Base-by-base conservation (phyloP, 108 stramenopile species). In the Epithemia pelagica region DNA sequence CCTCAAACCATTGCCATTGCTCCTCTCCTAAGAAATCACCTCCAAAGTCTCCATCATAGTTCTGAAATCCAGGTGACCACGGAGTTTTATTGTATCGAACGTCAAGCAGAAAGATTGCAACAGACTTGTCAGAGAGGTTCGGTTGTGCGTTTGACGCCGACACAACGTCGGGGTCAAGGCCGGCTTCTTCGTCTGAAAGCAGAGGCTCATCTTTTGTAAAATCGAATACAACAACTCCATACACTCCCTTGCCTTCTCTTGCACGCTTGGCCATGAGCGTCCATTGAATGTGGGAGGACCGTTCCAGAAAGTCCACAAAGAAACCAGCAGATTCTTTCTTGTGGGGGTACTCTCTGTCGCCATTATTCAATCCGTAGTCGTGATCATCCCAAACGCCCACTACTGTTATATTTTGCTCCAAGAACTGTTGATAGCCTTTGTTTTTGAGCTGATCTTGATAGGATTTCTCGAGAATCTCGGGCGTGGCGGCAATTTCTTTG, bases 301-400 rank as follows among this genome's bases (percentile, higher is more conserved):
- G 54, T 15, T 62, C 32, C 33, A 81, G 59, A 24, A 95, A 95
- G 21, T 83, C 74, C 25, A 89, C 68, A 58, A 83, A 91, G 64
- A 77, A 24, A 68, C 78, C 68, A 78, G 79, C 73, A 30, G 62
- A 56, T 61, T 32, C 63, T 10, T n/a, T 26, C 46, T 62, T 64
- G 32, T 66, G 76, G 8, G 52, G 52, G 67, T 83, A 95, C 0
- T 80, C 82, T 21, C 54, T 57, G 67, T 88, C 92, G 10, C 87
- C 90, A 60, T 94, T 90, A 70, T 92, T 89, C 27, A 31, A 58
- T 0, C 90, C 90, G 54, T 83, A 89, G 62, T 95, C 90, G 66
- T 95, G 94, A 75, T 95, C 94, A 73, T 95, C 94, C 46, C 88
- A 65, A 1, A 83, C 83, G 18, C 91, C 94, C 75, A 86, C 82